Conservation (phyloP, 352 stramenopile genomes). For the Poterioochromonas sp. region DNA sequence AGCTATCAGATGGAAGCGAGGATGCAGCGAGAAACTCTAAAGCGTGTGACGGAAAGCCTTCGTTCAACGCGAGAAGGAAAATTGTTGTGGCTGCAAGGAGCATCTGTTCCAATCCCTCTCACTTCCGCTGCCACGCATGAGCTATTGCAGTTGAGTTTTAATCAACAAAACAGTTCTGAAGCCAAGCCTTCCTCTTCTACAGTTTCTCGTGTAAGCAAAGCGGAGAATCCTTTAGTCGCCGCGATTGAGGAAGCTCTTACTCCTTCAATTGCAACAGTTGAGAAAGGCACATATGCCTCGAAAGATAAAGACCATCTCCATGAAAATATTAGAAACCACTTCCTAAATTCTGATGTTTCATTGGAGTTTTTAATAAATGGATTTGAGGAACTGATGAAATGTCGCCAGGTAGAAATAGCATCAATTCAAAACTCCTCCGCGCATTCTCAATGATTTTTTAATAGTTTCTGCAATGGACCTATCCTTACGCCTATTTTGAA, state of each 20-base stretch:
- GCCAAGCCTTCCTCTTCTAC: too few relatives aligned
- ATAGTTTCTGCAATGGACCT: conserved; percentile 38
- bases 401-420: conserved; percentile 1
- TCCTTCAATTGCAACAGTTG: background rate
- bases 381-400: conserved; percentile 33
- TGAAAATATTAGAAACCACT: background rate
- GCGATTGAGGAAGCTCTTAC: background rate
- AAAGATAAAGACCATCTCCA: too few relatives aligned
- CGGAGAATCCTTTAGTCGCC: background rate
- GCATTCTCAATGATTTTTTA: background rate
- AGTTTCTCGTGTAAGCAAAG: too few relatives aligned
- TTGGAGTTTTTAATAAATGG: conserved; percentile 18
- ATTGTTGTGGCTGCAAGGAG: conserved; percentile 38
- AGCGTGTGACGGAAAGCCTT: conserved; percentile 43
- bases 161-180: background rate
- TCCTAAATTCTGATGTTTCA: background rate
- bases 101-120: background rate
- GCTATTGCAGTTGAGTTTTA: background rate
- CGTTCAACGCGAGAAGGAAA: conserved; percentile 40
- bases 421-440: too few relatives aligned
- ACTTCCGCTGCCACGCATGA: too few relatives aligned
- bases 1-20: conserved; percentile 45
- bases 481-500: conserved; percentile 26
- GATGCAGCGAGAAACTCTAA: conserved; percentile 45
- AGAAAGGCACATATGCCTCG: too few relatives aligned